phyloP scores from a whole-genome alignment of 2,329 filamentous ascomycete genomes.

The Sporothrix mexicana region DNA sequence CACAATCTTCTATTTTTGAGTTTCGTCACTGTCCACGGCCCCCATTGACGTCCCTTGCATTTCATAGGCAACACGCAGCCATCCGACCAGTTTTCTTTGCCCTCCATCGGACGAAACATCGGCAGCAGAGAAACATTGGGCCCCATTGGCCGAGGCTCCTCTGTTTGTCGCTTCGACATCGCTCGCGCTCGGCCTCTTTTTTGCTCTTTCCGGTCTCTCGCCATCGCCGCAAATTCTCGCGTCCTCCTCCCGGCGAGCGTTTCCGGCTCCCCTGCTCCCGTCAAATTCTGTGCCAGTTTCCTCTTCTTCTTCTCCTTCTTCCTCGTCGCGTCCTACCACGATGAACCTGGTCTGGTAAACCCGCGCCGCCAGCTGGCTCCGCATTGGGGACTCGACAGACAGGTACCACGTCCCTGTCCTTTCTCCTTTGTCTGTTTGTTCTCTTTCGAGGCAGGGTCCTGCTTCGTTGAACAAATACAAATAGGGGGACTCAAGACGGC shows the following conservation, averaged over 20 bases:
- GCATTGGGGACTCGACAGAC: slow-evolving; percentile 23
- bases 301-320: background rate
- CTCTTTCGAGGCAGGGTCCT: background rate
- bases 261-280: slow-evolving; percentile 10
- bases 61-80: slow-evolving; percentile 12
- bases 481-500: background rate
- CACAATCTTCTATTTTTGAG: background rate
- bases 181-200: background rate
- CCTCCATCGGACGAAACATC: slow-evolving; percentile 5
- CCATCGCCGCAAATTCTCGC: slow-evolving; percentile 16
- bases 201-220: background rate
- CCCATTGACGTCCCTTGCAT: slow-evolving; percentile 17
- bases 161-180: background rate
- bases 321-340: background rate
- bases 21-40: slow-evolving; percentile 1
- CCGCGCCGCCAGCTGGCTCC: slow-evolving; percentile 32
- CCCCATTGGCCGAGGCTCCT: slow-evolving; percentile 11
- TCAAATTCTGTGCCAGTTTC: background rate
- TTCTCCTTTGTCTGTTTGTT: slow-evolving; percentile 2
- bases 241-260: background rate
- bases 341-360: slow-evolving; percentile 30
- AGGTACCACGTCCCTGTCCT: background rate
- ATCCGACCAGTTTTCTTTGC: slow-evolving; percentile 15
- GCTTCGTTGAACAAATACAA: slow-evolving; percentile 24
- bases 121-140: background rate